These are phyloP conservation scores for Fusarium tricinctum DNA, from an alignment of 2,329 filamentous ascomycete species.

Conservation along the genomic window DNA sequence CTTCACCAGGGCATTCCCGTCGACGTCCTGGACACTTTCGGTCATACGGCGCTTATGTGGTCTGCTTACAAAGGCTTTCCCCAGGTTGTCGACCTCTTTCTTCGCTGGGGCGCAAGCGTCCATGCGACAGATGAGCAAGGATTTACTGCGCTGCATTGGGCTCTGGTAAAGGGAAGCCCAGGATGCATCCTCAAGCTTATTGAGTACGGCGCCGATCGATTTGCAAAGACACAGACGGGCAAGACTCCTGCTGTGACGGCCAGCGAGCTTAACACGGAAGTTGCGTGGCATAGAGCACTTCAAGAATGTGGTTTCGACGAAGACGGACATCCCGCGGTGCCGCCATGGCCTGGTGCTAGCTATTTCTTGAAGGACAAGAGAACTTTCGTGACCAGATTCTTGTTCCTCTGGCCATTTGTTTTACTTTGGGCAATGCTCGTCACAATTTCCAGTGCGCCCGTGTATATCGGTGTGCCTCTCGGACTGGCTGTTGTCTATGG, in stretches of 20 bases:
- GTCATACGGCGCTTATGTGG: constrained; percentile 98
- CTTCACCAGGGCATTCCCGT: constrained; percentile 96
- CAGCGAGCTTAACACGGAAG: constrained; percentile 87
- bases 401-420: constrained; percentile 90
- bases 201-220: constrained; percentile 95
- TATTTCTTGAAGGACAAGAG: constrained; percentile 82
- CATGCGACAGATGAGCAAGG: constrained; percentile 92
- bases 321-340: constrained; percentile 77
- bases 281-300: constrained; percentile 86
- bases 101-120: constrained; percentile 95
- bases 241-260: constrained; percentile 92
- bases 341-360: constrained; percentile 79
- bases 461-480: constrained; percentile 82
- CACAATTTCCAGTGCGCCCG: constrained; percentile 78
- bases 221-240: constrained; percentile 87
- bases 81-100: constrained; percentile 89
- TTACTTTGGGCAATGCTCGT: constrained; percentile 79
- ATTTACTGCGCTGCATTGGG: constrained; percentile 96
- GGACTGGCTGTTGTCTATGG: constrained; percentile 75
- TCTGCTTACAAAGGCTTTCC: constrained; percentile 98
- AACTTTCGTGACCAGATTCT: constrained; percentile 83
- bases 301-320: constrained; percentile 86
- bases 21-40: constrained; percentile 88
- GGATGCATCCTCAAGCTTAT: constrained; percentile 93
- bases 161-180: constrained; percentile 90